phyloP scores from a whole-genome alignment of 176 grass and related monocot genomes.

The Aegilops speltoides region DNA sequence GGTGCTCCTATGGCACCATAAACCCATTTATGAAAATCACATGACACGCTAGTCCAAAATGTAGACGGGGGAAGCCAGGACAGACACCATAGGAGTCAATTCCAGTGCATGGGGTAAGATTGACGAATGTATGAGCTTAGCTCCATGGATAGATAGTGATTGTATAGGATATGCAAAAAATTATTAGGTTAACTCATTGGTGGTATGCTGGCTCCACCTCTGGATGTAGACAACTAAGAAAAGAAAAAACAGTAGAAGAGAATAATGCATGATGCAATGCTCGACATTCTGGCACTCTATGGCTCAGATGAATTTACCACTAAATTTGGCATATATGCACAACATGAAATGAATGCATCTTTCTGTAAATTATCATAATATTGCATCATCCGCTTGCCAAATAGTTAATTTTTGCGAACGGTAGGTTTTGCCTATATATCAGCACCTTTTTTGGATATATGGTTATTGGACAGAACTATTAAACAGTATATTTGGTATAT shows the following conservation, averaged over 20 bases:
- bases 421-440: background rate
- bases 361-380: background rate
- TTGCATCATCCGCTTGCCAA: background rate
- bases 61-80: background rate
- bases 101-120: background rate
- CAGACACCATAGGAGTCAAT: background rate
- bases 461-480: background rate
- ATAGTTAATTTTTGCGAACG: background rate
- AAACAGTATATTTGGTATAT: constrained; percentile 2
- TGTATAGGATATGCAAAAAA: background rate
- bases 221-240: background rate
- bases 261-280: background rate
- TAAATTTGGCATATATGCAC: background rate
- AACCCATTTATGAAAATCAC: background rate
- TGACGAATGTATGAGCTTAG: background rate
- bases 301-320: background rate
- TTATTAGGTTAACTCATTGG: background rate
- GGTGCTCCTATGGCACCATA: background rate
- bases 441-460: background rate
- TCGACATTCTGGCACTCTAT: background rate
- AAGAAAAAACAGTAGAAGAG: background rate
- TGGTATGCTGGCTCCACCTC: background rate
- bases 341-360: background rate
- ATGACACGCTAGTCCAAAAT: background rate
- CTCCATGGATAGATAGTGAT: background rate